Base-by-base conservation (phyloP, 139 green algal species). In the Coelastrella sp. region DNA sequence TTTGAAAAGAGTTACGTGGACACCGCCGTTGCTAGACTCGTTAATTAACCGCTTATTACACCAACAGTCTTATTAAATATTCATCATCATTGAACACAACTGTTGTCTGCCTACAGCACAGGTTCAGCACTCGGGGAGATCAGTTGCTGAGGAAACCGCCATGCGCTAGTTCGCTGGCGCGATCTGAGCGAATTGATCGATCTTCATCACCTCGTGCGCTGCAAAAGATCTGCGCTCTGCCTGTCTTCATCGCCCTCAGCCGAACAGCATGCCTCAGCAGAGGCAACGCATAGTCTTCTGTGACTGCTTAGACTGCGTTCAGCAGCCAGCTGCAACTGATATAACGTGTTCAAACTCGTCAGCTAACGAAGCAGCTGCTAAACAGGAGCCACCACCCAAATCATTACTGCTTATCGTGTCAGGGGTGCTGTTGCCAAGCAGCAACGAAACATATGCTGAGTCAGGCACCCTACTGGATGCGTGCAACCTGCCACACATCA, bases 311-410 rank as follows among this genome's bases (percentile, higher is more conserved):
- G 92, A 94, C 63, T 94, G 92, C 58, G 76, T 88, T 1, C 88
- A 93, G 80, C 79, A 88, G 58, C 92, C 90, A 0, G 14, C 61
- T 3, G 56, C 81, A 5, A 91, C 84, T 0, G 74, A 89, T 10
- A 85, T 88, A 20, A 22, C 88, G 6, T 84, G 90, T 11, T 65
- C 78, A 7, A 61, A 20, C 7, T 91, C 87, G 4, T 20, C 90
- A 60, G 92, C 88, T 20, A 88, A 90, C 4, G 85, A 87, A 11
- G 88, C 88, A 60, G 92, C 87, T 7, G 92, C 92, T 9, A 72
- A 78, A 9, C 92, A 94, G 75, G 90, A 93, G 25, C 92, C 92
- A 8, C 92, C 92, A 8, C 94, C 95, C 57, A 96, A 97, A 78
- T 94, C 83, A 56, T 24, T 97, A 11, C 8, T 97, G 25, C 57